Base-by-base conservation (phyloP, 495 filamentous ascomycete species). In the Recurvomyces mirabilis region DNA sequence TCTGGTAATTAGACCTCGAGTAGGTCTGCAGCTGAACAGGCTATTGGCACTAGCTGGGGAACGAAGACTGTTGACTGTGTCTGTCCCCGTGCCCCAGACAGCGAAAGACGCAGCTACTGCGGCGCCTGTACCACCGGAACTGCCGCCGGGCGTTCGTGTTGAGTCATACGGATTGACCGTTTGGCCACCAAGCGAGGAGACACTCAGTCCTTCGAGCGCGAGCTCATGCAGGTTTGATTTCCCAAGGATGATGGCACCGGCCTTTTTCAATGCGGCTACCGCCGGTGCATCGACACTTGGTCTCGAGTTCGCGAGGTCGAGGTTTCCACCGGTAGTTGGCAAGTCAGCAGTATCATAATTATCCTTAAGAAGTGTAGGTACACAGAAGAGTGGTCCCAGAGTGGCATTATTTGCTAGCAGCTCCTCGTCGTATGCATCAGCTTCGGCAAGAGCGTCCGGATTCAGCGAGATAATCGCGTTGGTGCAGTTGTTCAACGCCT, bases 201-300 rank as follows among this genome's bases (percentile, higher is more conserved):
- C 73, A 0, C 65, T 68, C 24, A 78, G 57, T 2, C 76, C 79
- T 43, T 81, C 77, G 1, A 83, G 54, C 1, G 78, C 77, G 40
- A 82, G 54, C 56, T 80, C 79, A 52, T 81, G 77, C 11, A 82
- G 53, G 56, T 81, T 82, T 0, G 75, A 61, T 48, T 82, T 83
- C 0, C 74, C 79, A 0, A n/a, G 9, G n/a, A 30, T 30, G 26
- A 83, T 67, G 0, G 75, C 74, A 0, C 80, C 79, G 2, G 73
- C 75, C 1, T 61, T 49, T 14, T 59, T 66, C 7, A 82, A 38
- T 0, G 67, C 73, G 10, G 46, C 47, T 0, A 79, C 75, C 0
- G 70, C 60, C 0, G 68, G 60, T 1, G 74, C 69, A 53, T 80
- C 71, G 0, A 42, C 49, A 0, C 43, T 39, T 0, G 74, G 73